A percentile compares a stretch with the other conserved stretches of the same genome.
Evolutionary conservation across 2,329 filamentous ascomycete genomes (phyloP).

Genomic region (Cercospora sojina): DNA sequence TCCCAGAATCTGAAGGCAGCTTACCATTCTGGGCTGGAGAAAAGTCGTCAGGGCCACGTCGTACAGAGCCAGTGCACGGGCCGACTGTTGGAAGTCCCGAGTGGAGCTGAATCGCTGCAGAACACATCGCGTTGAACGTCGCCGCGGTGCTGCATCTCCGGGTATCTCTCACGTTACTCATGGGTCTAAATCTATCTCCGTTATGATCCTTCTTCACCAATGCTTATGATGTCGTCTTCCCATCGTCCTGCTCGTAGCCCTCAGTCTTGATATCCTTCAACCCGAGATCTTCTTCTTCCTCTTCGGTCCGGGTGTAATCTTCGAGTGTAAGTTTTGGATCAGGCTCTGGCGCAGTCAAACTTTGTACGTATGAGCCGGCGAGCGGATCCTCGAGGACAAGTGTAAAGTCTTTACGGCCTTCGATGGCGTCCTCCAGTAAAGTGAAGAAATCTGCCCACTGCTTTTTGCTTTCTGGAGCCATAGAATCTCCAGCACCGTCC

Average conservation of each 20-base stretch:
- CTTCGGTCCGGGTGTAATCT: slow-evolving; percentile 81
- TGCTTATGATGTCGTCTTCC: slow-evolving; percentile 16
- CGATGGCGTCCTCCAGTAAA: slow-evolving; percentile 72
- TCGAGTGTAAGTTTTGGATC: slow-evolving; percentile 80
- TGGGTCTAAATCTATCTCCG: not conserved
- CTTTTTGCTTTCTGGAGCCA: slow-evolving; percentile 62
- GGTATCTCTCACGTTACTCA: slow-evolving; percentile 1
- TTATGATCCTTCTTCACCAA: not conserved
- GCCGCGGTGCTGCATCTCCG: not conserved
- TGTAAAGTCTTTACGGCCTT: slow-evolving; percentile 75
- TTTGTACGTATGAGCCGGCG: slow-evolving; percentile 91
- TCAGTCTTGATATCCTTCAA: slow-evolving; percentile 91
- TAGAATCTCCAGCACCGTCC: slow-evolving; percentile 67
- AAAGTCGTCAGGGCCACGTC: not conserved
- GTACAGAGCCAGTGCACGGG: not conserved
- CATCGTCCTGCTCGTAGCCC: slow-evolving; percentile 61
- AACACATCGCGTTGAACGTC: not conserved
- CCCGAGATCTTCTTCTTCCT: slow-evolving; percentile 92
- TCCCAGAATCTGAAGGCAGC: not conserved
- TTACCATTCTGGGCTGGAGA: not conserved
- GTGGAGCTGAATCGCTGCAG: not conserved
- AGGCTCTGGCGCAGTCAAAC: slow-evolving; percentile 72
- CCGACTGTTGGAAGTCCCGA: not conserved
- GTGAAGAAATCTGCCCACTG: slow-evolving; percentile 82
- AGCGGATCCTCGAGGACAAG: slow-evolving; percentile 83